Evolutionary conservation across 371 early-diverging fungal genomes (phyloP).

Genomic region (Apophysomyces trapeziformis): DNA sequence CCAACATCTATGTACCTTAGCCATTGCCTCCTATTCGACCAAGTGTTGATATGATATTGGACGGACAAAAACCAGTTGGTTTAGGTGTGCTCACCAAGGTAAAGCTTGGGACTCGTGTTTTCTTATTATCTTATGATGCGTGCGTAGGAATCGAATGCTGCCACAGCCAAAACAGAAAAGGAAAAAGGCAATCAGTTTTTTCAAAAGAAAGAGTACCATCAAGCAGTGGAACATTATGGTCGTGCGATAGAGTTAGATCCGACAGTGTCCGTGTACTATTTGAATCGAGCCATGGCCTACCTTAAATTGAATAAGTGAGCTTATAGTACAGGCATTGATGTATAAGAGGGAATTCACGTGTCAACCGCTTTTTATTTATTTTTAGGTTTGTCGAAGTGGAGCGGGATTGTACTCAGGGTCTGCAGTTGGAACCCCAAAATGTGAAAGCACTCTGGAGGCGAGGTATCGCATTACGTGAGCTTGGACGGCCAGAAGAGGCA

Average conservation of each 20-base stretch:
- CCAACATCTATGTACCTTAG: slow-evolving; percentile 8
- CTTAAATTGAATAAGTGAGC: slow-evolving; percentile 72
- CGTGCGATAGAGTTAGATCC: slow-evolving; percentile 73
- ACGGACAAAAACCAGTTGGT: slow-evolving; percentile 21
- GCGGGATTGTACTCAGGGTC: slow-evolving; percentile 69
- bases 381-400: slow-evolving; percentile 72
- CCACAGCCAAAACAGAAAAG: slow-evolving; percentile 30
- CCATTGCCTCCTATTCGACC: slow-evolving; percentile 22
- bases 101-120: neutral
- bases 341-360: neutral
- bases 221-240: slow-evolving; percentile 74
- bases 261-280: slow-evolving; percentile 59
- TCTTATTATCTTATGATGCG: too few relatives aligned
- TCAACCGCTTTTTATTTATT: neutral
- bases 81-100: slow-evolving; percentile 15
- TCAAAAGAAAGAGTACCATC: slow-evolving; percentile 67
- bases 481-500: slow-evolving; percentile 65
- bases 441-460: slow-evolving; percentile 86
- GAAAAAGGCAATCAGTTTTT: slow-evolving; percentile 82
- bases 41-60: slow-evolving; percentile 19
- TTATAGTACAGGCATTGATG: neutral
- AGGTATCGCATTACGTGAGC: slow-evolving; percentile 67
- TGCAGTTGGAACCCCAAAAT: slow-evolving; percentile 69
- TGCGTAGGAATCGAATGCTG: neutral
- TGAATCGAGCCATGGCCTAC: slow-evolving; percentile 88